Conservation (phyloP, 2,329 filamentous ascomycete genomes). For the Aspergillus japonicus region DNA sequence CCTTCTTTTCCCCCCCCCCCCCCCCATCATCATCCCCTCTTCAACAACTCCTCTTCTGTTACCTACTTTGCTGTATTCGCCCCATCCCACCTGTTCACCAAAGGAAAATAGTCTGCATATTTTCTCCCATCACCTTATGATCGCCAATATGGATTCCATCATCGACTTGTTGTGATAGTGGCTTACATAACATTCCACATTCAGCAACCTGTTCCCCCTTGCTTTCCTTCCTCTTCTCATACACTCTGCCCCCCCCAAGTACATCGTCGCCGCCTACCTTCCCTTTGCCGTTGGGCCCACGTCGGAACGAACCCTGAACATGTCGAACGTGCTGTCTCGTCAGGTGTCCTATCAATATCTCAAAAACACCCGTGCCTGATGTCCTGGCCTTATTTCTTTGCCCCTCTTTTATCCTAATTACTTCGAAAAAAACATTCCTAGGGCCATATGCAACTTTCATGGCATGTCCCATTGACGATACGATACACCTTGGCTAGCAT, state of each 20-base stretch:
- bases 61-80: background rate
- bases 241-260: background rate
- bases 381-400: conserved; percentile 1
- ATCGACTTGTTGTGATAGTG: background rate
- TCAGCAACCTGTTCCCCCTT: conserved; percentile 8
- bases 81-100: background rate
- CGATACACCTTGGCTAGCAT: background rate
- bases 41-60: background rate
- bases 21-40: conserved; percentile 1
- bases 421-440: background rate
- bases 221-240: conserved; percentile 4
- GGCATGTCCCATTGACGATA: conserved; percentile 11
- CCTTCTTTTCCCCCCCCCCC: background rate
- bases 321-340: conserved; percentile 22
- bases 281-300: conserved; percentile 13
- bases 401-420: conserved; percentile 5
- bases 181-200: conserved; percentile 8
- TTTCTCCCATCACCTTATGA: background rate
- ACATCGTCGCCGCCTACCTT: conserved; percentile 3
- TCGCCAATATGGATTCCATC: background rate
- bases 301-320: conserved; percentile 20
- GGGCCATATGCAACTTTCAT: conserved; percentile 9
- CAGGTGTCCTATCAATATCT: conserved; percentile 14
- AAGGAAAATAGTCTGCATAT: background rate
- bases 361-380: conserved; percentile 14